Base-by-base conservation (phyloP, 257 asterid species). In the Marsdenia floribunda region DNA sequence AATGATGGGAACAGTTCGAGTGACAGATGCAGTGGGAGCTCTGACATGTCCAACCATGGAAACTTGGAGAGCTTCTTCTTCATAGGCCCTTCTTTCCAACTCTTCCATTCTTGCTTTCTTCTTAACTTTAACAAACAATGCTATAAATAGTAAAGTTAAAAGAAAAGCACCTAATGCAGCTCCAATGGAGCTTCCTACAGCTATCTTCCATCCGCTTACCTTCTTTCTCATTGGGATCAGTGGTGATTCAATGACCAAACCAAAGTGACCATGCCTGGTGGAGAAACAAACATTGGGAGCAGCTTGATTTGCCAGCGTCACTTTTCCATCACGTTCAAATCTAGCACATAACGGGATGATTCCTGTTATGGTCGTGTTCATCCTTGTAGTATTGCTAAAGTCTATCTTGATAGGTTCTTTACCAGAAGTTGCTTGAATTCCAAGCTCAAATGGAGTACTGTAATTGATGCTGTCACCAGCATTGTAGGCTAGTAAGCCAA, bases 31-130 rank as follows among this genome's bases (percentile, higher is more conserved):
- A 13, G 89, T 87, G 4, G 82, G 84, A 70, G 97, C 93, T 75
- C 98, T 88, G 2, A 94, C 93, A 85, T 94, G 99, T 0, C 97
- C 99, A 35, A 89, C 99, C 99, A 94, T 94, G 19, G 99, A 94
- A 14, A 92, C 97, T 80, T 85, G 89, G 53, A 94, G 76, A 42
- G 99, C 99, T 83, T 94, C 99, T 79, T 94, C 99, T 69, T 94
- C 97, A 46, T 94, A 94, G 33, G 97, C 99, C 80, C 89, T 81
- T 35, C 99, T 85, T 78, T 85, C 98, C 84, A 89, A 16, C 68
- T 92, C 99, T 37, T 92, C 97, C 96, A 87, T 87, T 78, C 90
- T 89, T 46, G 89, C 91, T 82, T 89, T 94, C 90, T 90, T 94
- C 88, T 89, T 92, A 73, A 87, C 92, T 12, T 88, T 92, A 0